These are phyloP conservation scores for Plasmodium vinckei DNA, from an alignment of 169 alveolate species.

Conservation along the genomic window DNA sequence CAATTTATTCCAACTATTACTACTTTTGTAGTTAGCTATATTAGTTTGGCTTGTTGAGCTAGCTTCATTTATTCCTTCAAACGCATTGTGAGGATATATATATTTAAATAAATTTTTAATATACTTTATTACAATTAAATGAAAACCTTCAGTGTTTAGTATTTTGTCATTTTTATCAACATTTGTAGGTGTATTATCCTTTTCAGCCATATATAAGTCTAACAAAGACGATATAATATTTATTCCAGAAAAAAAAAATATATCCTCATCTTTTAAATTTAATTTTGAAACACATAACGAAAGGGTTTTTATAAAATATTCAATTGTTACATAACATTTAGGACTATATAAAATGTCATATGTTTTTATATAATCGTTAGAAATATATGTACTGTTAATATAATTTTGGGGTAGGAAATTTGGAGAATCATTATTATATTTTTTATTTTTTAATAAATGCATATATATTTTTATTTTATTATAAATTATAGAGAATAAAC, in stretches of 20 bases:
- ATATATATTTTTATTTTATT: constrained; percentile 35
- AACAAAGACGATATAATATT: constrained; percentile 29
- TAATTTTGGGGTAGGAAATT: neutral
- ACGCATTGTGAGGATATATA: constrained; percentile 11
- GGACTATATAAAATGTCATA: constrained; percentile 37
- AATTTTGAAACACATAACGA: constrained; percentile 9
- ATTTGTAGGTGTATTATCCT: too few species aligned
- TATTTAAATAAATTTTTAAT: constrained; percentile 10
- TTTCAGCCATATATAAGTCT: neutral
- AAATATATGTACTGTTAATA: neutral
- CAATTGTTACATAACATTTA: constrained; percentile 25
- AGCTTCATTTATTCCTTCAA: neutral
- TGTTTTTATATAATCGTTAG: constrained; percentile 10
- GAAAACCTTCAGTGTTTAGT: constrained; percentile 3
- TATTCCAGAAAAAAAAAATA: constrained; percentile 13
- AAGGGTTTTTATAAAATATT: constrained; percentile 13
- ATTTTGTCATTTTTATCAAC: neutral
- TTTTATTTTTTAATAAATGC: neutral
- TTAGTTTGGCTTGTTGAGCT: neutral
- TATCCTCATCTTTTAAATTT: neutral
- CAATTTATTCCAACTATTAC: too few species aligned
- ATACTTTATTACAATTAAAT: constrained; percentile 13
- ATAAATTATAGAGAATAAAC: constrained; percentile 18
- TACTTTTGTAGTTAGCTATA: too few species aligned
- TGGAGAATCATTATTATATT: neutral